A percentile compares a stretch with the other conserved stretches of the same genome.
Evolutionary conservation across 2,329 filamentous ascomycete species (phyloP).

Genomic region (Diaporthe sp.): DNA sequence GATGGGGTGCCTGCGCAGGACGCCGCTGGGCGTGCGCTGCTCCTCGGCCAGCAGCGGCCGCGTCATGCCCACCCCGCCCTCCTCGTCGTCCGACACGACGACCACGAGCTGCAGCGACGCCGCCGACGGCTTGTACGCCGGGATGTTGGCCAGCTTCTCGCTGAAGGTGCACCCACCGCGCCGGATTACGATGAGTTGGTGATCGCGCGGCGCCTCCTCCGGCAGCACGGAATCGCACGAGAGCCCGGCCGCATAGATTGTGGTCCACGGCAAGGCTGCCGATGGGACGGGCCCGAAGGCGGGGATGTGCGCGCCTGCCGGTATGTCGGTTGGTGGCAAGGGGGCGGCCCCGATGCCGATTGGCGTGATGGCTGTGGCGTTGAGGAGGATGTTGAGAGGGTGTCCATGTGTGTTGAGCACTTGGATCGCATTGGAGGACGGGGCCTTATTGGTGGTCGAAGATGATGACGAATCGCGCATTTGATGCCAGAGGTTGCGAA

Average conservation of each 20-base stretch:
- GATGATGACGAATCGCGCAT: conserved; percentile 44
- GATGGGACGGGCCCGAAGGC: conserved; percentile 52
- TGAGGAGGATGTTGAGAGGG: conserved; percentile 52
- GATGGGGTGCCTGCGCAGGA: conserved; percentile 79
- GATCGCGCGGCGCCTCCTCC: conserved; percentile 63
- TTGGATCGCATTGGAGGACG: conserved; percentile 24
- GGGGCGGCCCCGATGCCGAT: conserved; percentile 65
- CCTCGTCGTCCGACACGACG: conserved; percentile 75
- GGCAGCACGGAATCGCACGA: conserved; percentile 74
- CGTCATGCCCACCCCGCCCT: conserved; percentile 51
- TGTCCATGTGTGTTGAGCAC: conserved; percentile 29
- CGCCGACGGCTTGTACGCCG: conserved; percentile 75
- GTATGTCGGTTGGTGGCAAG: conserved; percentile 58
- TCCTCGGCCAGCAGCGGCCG: conserved; percentile 81
- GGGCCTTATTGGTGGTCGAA: conserved; percentile 40
- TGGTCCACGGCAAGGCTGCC: conserved; percentile 74
- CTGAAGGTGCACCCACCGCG: conserved; percentile 89
- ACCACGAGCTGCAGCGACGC: conserved; percentile 83
- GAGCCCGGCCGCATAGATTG: conserved; percentile 78
- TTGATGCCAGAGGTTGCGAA: conserved; percentile 50
- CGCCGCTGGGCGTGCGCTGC: conserved; percentile 79
- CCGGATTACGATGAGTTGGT: conserved; percentile 86
- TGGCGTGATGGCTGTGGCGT: conserved; percentile 53
- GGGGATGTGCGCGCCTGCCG: conserved; percentile 51
- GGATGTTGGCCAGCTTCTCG: conserved; percentile 87